Evolutionary conservation across 345 rosid species (phyloP), one percentile per base, ranked within the genome.

Genomic region (Pelargonium nanum): DNA sequence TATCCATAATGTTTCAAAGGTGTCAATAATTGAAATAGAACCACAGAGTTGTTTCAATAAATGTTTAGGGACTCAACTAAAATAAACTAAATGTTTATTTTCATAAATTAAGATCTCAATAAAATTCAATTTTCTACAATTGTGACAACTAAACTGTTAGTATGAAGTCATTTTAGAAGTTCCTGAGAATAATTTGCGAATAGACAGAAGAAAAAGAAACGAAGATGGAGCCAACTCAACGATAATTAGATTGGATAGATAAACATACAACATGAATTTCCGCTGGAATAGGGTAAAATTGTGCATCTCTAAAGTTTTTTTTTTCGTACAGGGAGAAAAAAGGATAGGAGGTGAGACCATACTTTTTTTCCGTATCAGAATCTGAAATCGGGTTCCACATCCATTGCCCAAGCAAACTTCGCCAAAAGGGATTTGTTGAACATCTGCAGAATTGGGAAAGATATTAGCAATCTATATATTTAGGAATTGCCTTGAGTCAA

Each of bases 381-480:
- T 84, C 95, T 87, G 86, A 84, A 93, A 44, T 73, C 83, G 0
- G 96, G 96, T 56, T 89, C 96, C 16, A 79, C 99, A 30, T 93
- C 97, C 99, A 93, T 89, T 12, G 99, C 90, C 99, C 97, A 89
- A 0, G 95, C 76, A 61, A 89, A 87, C 70, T 93, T 93, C 24
- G 85, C 99, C 72, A 93, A 75, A 58, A 93, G 90, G 45, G 96
- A 80, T 78, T 93, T 93, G 78, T 83, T 81, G 81, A 93, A 93
- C 16, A 93, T 84, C 99, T 93, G 95, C 40, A 65, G 56, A 26
- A 71, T 50, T 19, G 5, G 8, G 5, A 32, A 13, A 55, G 0
- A 22, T 23, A 23, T 24, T 24, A 61, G 13, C 10, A 30, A 30
- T 30, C 40, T 30, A 12, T 12, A 30, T 30, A 30, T 30, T 30